phyloP scores from a whole-genome alignment of 1,139 yeast species.

The Suhomyces wounanorum region DNA sequence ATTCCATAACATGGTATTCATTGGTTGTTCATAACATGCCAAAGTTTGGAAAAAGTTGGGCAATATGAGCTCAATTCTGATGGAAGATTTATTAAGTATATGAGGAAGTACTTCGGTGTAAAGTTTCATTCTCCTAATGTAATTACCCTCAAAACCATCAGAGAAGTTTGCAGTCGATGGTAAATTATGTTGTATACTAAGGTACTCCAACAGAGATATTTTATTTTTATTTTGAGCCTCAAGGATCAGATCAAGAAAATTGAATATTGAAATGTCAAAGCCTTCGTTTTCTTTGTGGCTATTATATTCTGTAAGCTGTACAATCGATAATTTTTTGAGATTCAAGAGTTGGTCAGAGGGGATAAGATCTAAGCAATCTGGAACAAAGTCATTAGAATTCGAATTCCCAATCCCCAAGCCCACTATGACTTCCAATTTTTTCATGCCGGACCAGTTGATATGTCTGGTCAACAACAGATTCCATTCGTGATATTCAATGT shows the following conservation, averaged over 20 bases:
- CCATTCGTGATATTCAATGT: conserved; percentile 8
- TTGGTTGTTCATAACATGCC: conserved; percentile 67
- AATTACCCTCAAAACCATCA: conserved; percentile 76
- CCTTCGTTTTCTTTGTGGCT: conserved; percentile 55
- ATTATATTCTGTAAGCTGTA: conserved; percentile 46
- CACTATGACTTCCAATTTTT: conserved; percentile 28
- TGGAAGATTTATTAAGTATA: conserved; percentile 22
- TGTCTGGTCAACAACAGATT: conserved; percentile 9
- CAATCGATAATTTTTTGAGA: conserved; percentile 44
- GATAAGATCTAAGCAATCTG: conserved; percentile 14
- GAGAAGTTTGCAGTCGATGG: conserved; percentile 35
- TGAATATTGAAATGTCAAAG: conserved; percentile 54
- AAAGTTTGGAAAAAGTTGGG: conserved; percentile 62
- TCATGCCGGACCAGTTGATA: conserved; percentile 22
- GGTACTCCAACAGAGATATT: conserved; percentile 27
- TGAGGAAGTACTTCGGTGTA: conserved; percentile 52
- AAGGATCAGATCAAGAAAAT: conserved; percentile 39
- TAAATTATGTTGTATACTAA: conserved; percentile 54
- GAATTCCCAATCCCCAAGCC: conserved; percentile 18
- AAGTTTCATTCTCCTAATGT: conserved; percentile 54
- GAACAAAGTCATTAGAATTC: conserved; percentile 5
- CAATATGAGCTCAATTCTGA: conserved; percentile 45
- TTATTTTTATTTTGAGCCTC: conserved; percentile 6
- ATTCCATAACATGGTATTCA: conserved; percentile 72
- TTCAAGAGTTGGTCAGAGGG: conserved; percentile 14